Evolutionary conservation across 768 basidiomycete genomes (phyloP).

Genomic region (Cyclocybe aegerita): DNA sequence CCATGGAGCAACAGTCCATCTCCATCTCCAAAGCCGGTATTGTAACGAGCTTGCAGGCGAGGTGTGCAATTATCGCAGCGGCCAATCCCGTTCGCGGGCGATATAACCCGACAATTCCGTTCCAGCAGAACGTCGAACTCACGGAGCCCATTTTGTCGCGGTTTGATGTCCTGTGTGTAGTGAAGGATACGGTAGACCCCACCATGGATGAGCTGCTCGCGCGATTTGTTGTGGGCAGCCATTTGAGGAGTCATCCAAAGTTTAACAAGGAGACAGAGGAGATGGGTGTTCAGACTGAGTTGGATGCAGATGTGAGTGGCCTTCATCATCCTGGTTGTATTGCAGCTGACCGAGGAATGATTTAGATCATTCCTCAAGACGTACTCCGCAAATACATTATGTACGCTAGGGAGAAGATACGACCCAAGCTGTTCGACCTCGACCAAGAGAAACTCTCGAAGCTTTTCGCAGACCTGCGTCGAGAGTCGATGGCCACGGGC

Average conservation of each 20-base stretch:
- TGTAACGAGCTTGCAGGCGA: conserved; percentile 95
- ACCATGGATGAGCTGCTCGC: conserved; percentile 96
- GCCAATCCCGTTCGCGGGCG: conserved; percentile 97
- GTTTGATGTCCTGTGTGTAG: conserved; percentile 97
- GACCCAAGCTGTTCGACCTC: conserved; percentile 90
- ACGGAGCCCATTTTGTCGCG: conserved; percentile 98
- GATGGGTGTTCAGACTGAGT: conserved; percentile 84
- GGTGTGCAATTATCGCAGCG: conserved; percentile 96
- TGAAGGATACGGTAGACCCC: conserved; percentile 96
- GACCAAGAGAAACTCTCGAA: conserved; percentile 94
- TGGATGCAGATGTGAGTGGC: conserved; percentile 86
- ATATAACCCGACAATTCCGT: conserved; percentile 98
- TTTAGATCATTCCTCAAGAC: conserved; percentile 94
- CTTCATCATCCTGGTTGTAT: background rate
- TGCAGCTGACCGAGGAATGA: background rate
- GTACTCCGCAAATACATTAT: conserved; percentile 97
- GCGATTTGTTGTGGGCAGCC: conserved; percentile 96
- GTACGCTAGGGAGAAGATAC: conserved; percentile 93
- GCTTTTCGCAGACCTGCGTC: conserved; percentile 93
- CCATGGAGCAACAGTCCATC: conserved; percentile 99
- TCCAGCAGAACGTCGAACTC: conserved; percentile 97
- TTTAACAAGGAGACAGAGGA: conserved; percentile 88
- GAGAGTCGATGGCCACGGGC: conserved; percentile 96
- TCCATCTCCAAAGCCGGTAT: conserved; percentile 99
- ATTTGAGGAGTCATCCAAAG: conserved; percentile 90